These are phyloP conservation scores for Staphylotrichum longicolle DNA, from an alignment of 495 filamentous ascomycete species.

Conservation along the genomic window DNA sequence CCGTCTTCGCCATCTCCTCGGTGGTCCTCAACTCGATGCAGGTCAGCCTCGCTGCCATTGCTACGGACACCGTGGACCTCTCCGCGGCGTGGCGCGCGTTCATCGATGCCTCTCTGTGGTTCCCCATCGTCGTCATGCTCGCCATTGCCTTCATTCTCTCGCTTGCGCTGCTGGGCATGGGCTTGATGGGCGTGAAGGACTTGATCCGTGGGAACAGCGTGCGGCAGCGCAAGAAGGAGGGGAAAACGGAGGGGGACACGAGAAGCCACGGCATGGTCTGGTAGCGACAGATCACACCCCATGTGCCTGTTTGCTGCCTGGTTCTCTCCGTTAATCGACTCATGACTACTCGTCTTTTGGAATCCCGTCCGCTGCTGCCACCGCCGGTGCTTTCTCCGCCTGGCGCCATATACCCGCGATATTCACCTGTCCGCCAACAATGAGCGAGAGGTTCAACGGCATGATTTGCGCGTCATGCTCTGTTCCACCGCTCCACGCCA, in stretches of 20 bases:
- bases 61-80: conserved; percentile 4
- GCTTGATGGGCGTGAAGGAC: conserved; percentile 26
- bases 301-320: too few species aligned
- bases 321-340: too few species aligned
- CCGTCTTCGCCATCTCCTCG: conserved; percentile 35
- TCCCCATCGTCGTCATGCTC: conserved; percentile 30
- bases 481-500: background rate
- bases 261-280: conserved; percentile 36
- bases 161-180: conserved; percentile 14
- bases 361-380: background rate
- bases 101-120: conserved; percentile 27
- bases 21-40: conserved; percentile 39
- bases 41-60: conserved; percentile 28
- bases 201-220: conserved; percentile 20
- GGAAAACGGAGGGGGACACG: conserved; percentile 14
- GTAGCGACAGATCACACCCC: conserved; percentile 7
- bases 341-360: background rate
- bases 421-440: too few species aligned
- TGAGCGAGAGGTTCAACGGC: too few species aligned
- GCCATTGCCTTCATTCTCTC: conserved; percentile 25
- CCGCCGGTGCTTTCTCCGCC: too few species aligned
- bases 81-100: conserved; percentile 22
- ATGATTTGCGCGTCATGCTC: too few species aligned
- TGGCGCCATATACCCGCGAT: too few species aligned
- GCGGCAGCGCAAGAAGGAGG: conserved; percentile 24